These are phyloP conservation scores for Calocybe gangraenosa DNA, from an alignment of 768 basidiomycete genomes.

Conservation along the genomic window DNA sequence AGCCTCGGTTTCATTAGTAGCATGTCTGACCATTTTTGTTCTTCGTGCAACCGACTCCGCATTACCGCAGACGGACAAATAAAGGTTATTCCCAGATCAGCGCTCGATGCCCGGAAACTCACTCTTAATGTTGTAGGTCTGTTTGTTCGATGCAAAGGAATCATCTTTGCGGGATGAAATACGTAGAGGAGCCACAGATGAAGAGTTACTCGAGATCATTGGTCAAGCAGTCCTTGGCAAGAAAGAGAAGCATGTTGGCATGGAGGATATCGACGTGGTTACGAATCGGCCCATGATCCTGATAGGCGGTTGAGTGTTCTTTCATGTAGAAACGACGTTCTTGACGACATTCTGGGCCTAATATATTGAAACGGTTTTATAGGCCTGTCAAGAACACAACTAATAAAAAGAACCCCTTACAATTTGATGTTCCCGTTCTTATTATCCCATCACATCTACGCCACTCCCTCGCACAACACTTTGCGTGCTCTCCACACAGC, in stretches of 20 bases:
- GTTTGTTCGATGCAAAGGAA: slow-evolving; percentile 82
- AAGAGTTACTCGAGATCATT: slow-evolving; percentile 56
- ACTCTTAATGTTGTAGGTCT: slow-evolving; percentile 50
- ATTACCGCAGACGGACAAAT: slow-evolving; percentile 90
- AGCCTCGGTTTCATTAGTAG: slow-evolving; percentile 86
- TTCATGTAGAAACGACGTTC: slow-evolving; percentile 20
- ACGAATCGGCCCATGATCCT: slow-evolving; percentile 88
- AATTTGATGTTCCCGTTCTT: background rate
- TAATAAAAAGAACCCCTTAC: background rate
- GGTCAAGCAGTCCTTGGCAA: slow-evolving; percentile 64
- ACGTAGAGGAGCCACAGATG: slow-evolving; percentile 60
- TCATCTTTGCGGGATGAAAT: slow-evolving; percentile 77
- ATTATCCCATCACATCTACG: slow-evolving; percentile 9
- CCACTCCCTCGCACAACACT: slow-evolving; percentile 1
- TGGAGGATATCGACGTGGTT: slow-evolving; percentile 74
- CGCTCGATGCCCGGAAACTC: background rate
- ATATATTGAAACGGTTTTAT: slow-evolving; percentile 11
- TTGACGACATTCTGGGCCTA: slow-evolving; percentile 14
- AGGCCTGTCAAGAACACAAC: slow-evolving; percentile 10
- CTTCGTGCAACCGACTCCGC: slow-evolving; percentile 77
- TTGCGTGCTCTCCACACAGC: slow-evolving; percentile 21
- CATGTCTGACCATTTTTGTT: slow-evolving; percentile 93
- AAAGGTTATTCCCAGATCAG: slow-evolving; percentile 46
- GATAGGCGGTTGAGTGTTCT: slow-evolving; percentile 82
- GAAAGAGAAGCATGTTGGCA: slow-evolving; percentile 79